Evolutionary conservation across 495 filamentous ascomycete genomes (phyloP), one percentile per base, ranked within the genome.

Genomic region (Penicillium ochrochloron): DNA sequence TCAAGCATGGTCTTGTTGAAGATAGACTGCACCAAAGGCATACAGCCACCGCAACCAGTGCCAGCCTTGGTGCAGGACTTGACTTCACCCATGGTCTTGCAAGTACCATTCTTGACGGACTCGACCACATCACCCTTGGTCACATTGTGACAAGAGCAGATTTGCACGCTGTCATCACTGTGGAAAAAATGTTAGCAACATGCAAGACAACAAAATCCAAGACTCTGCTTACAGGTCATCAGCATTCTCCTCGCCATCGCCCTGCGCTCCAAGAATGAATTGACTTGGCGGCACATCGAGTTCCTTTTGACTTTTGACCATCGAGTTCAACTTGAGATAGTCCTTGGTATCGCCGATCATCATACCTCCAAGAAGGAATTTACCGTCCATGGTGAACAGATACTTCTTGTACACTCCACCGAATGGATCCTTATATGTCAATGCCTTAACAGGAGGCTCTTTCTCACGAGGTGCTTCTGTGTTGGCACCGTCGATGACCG

Each of bases 301-400:
- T 68, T 83, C 79, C 73, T 96, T 97, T 68, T 94, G 90, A 62
- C 83, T 87, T 78, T 95, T 98, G 34, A 96, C 94, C 83, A 97
- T 89, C n/a, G 92, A 91, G 8, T 97, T 94, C 44, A 98, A 79
- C 70, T 96, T 97, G 76, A 97, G 85, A 73, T 97, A 98, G 75
- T 98, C 94, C 63, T 85, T 89, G 0, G 93, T 97, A 75, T 98
- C 94, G 39, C 94, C 94, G 61, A 98, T 97, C 91, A 98, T 97
- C 94, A 98, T 98, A 3, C 94, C 94, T 19, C 94, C 94, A 8
- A 98, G 86, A 3, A 98, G 80, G 73, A 92, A 95, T 72, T 97
- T 96, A 25, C 94, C 94, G 72, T 98, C 94, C 72, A 89, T 75
- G 2, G 94, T 96, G 68, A 97, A 97, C 8, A 98, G 78, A 75